phyloP scores from a whole-genome alignment of 2,329 filamentous ascomycete genomes.

The Clonostachys solani region DNA sequence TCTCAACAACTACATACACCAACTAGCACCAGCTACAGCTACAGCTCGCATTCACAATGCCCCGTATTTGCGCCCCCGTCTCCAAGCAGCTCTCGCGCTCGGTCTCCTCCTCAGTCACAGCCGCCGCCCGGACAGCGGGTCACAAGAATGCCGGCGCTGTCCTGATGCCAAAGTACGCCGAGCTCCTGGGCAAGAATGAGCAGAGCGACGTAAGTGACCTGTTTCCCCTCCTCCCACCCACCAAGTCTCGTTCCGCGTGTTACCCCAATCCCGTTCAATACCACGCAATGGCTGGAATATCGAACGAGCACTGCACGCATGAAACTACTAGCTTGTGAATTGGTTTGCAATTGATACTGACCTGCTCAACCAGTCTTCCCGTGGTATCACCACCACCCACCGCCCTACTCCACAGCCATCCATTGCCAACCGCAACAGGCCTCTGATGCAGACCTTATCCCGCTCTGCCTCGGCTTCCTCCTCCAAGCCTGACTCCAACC shows the following conservation, averaged over 20 bases:
- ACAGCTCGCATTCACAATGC: constrained; percentile 25
- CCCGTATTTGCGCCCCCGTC: constrained; percentile 43
- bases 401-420: constrained; percentile 40
- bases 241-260: neutral
- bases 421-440: constrained; percentile 39
- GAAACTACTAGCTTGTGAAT: neutral
- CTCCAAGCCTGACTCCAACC: constrained; percentile 27
- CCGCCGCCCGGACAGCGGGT: constrained; percentile 25
- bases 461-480: constrained; percentile 41
- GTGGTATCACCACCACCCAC: constrained; percentile 40
- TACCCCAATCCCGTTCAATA: neutral
- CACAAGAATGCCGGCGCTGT: constrained; percentile 29
- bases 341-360: too few relatives aligned
- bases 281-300: neutral
- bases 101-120: constrained; percentile 34
- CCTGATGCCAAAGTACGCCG: constrained; percentile 43
- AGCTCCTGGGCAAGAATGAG: constrained; percentile 32
- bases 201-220: constrained; percentile 31
- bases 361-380: constrained; percentile 18
- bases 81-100: constrained; percentile 44
- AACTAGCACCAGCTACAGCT: neutral
- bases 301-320: neutral
- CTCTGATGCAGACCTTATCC: constrained; percentile 61
- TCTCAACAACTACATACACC: neutral
- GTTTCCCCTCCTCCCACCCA: neutral